Base-by-base conservation (phyloP, 2,329 filamentous ascomycete species). In the Pyrenophora teres region DNA sequence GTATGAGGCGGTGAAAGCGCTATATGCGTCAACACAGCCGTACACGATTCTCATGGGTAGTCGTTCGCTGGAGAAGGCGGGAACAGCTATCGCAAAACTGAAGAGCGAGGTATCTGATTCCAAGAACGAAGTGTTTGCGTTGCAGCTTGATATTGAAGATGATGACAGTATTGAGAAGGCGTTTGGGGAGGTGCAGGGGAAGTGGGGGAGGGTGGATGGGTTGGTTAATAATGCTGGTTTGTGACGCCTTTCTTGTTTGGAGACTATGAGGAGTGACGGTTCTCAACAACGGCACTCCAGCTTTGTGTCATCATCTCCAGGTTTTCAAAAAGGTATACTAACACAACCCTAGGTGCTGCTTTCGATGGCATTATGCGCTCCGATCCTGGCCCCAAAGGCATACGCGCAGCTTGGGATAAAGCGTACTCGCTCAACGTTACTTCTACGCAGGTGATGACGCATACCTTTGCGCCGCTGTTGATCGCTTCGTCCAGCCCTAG, bases 21-120 rank as follows among this genome's bases (percentile, higher is more conserved):
- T 87, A 0, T 72, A 77, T 38, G 56, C 46, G 3, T 83, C 84
- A 0, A 25, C 65, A 0, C 71, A 70, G 7, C 21, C 47, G n/a
- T 77, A 2, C 87, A 86, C 65, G 74, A 79, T 88, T 49, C 63
- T 86, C 19, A 63, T 88, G 3, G 84, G 84, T 27, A 78, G 77
- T 33, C 80, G 85, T 2, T 77, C 74, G 1, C 19, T 79, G 0
- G 70, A 75, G 2, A 86, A 84, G 45, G 84, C 77, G 16, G 67
- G 82, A 1, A 64, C 64, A 5, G 46, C 52, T 3, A 53, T 57
- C 36, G 40, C 45, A 0, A 58, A 69, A 2, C 59, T 84, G 2
- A 64, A 75, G 38, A 57, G 64, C 3, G 78, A 83, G 46, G 62
- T 74, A 6, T 68, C 80, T 0, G 42, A 68, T 0, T 72, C 76